Evolutionary conservation across 2,329 filamentous ascomycete species (phyloP).

Genomic region (Aspergillus ruber): DNA sequence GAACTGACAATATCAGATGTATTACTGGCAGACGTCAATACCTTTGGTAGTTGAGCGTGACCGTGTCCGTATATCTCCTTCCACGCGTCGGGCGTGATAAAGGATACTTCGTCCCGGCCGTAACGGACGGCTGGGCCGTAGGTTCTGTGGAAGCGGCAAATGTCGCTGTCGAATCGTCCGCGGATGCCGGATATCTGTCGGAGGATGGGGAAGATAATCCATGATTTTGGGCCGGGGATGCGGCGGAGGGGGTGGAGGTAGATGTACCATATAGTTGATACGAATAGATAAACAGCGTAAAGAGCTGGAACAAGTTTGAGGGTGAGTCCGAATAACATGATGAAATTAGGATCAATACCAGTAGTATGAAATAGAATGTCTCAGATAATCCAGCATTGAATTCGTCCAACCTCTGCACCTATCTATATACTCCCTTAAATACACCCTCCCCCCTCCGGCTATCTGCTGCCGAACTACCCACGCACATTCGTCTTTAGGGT

Average conservation of each 20-base stretch:
- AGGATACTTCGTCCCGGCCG: conserved; percentile 26
- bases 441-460: too few relatives aligned
- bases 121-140: conserved; percentile 22
- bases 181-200: conserved; percentile 5
- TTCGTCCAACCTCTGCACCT: too few relatives aligned
- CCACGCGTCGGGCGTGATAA: conserved; percentile 18
- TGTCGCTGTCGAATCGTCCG: conserved; percentile 7
- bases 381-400: too few relatives aligned
- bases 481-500: too few relatives aligned
- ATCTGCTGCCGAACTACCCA: too few relatives aligned
- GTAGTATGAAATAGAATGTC: too few relatives aligned
- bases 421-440: too few relatives aligned
- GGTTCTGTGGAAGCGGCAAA: conserved; percentile 3
- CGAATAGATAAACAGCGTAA: too few relatives aligned
- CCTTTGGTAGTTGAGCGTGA: conserved; percentile 4
- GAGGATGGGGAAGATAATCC: conserved; percentile 11
- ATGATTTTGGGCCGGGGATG: conserved; percentile 11
- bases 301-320: too few relatives aligned
- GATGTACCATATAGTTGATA: too few relatives aligned
- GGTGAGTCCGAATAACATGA: too few relatives aligned
- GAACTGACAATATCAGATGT: conserved; percentile 8
- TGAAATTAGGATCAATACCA: too few relatives aligned
- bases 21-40: background rate
- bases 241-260: conserved; percentile 8
- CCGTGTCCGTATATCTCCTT: conserved; percentile 20